Conservation (phyloP, 306 rosid species). For the Fragaria vesca region DNA sequence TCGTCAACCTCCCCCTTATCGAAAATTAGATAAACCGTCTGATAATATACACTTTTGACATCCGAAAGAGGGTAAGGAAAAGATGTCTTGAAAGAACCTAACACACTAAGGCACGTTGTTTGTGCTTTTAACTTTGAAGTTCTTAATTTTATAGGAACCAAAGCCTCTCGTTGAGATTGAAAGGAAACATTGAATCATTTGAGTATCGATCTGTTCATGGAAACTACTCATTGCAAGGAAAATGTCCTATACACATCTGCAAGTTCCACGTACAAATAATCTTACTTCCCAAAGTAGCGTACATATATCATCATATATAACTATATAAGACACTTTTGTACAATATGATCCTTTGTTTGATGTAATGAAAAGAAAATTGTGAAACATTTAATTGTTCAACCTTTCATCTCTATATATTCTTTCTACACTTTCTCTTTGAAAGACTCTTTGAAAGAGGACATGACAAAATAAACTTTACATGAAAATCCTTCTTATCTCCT, state of each 20-base stretch:
- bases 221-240: no score
- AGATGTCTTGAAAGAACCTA: no score
- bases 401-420: background rate
- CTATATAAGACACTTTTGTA: background rate
- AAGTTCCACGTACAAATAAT: background rate
- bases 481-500: background rate
- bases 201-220: background rate
- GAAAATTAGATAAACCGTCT: no score
- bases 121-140: no score
- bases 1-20: no score
- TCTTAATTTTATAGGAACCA: no score
- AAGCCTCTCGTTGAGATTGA: no score
- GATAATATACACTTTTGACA: no score
- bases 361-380: background rate
- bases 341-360: background rate
- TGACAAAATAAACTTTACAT: constrained; percentile 12
- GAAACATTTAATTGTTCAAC: background rate
- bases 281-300: background rate
- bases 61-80: no score
- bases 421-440: constrained; percentile 17
- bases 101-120: no score
- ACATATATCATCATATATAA: background rate
- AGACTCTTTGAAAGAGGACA: constrained; percentile 7
- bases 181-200: no score
- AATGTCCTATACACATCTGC: background rate